A percentile compares a stretch with the other conserved stretches of the same genome.
These are phyloP conservation scores for Pythium rishiriense DNA, from an alignment of 352 stramenopile species.

Conservation along the genomic window DNA sequence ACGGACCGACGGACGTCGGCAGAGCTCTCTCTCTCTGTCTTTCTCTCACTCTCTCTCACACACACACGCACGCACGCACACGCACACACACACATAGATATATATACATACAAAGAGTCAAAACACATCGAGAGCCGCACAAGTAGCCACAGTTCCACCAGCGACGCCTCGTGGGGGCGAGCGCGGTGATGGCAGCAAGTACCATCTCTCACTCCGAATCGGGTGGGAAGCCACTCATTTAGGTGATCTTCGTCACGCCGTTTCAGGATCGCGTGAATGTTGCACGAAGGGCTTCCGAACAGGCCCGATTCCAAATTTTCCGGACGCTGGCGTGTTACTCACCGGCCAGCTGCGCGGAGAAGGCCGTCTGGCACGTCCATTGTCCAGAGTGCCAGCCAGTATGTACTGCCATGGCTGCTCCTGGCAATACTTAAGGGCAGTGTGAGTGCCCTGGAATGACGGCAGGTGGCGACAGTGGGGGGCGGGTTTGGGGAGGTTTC, in stretches of 20 bases:
- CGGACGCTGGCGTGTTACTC: background rate
- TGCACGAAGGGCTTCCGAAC: background rate
- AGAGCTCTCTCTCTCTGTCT: too few relatives aligned
- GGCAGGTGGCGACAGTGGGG: background rate
- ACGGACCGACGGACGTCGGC: too few relatives aligned
- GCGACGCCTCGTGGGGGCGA: too few relatives aligned
- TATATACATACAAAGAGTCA: too few relatives aligned
- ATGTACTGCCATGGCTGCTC: background rate
- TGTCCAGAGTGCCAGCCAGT: background rate
- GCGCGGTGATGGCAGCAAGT: background rate
- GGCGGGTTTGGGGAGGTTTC: background rate
- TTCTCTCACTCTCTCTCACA: too few relatives aligned
- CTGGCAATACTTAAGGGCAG: too few relatives aligned
- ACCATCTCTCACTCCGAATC: background rate
- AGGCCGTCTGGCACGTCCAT: background rate
- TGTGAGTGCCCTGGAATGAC: background rate
- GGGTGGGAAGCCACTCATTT: background rate
- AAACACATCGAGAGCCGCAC: too few relatives aligned
- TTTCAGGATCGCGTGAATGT: constrained; percentile 6
- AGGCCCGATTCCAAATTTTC: background rate
- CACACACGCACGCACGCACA: background rate
- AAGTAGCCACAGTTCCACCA: too few relatives aligned
- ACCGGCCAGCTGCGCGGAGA: background rate
- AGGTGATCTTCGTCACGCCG: background rate
- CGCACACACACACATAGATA: background rate